Conservation (phyloP, 441 rosid genomes). For the Euphorbia celastroides region DNA sequence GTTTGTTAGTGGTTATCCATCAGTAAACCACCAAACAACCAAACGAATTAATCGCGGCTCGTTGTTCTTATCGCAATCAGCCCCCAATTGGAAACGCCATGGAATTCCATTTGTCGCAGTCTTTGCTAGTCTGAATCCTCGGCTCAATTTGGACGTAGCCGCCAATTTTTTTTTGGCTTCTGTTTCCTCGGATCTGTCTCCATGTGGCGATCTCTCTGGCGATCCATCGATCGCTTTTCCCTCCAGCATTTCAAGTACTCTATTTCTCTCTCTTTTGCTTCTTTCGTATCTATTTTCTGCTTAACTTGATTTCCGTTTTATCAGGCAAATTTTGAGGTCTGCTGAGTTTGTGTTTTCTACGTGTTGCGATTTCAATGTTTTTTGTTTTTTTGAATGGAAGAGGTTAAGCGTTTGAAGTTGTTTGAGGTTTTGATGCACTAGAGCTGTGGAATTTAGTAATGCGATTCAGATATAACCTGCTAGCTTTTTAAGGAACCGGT, state of each 20-base stretch:
- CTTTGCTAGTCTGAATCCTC: neutral
- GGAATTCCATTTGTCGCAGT: neutral
- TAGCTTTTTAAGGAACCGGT: too few species aligned
- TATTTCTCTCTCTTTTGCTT: neutral
- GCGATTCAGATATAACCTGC: neutral
- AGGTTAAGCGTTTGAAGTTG: neutral
- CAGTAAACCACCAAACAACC: conserved; percentile 33
- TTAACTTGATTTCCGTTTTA: neutral
- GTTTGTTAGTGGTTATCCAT: conserved; percentile 14
- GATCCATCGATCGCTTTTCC: conserved; percentile 74
- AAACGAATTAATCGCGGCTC: neutral
- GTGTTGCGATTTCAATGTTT: neutral
- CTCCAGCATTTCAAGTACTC: conserved; percentile 57
- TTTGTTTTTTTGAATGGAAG: neutral
- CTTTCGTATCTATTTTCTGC: neutral
- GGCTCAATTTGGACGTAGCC: neutral
- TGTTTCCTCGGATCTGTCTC: conserved; percentile 14
- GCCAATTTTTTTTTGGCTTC: neutral
- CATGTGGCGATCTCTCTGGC: conserved; percentile 71
- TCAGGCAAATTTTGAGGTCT: neutral
- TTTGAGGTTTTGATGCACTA: neutral
- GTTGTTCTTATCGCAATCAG: neutral
- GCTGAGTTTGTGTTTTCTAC: neutral
- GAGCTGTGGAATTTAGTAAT: neutral
- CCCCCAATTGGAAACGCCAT: neutral